These are phyloP conservation scores for Neofusicoccum sp. DNA, from an alignment of 2,329 filamentous ascomycete species.

Conservation along the genomic window DNA sequence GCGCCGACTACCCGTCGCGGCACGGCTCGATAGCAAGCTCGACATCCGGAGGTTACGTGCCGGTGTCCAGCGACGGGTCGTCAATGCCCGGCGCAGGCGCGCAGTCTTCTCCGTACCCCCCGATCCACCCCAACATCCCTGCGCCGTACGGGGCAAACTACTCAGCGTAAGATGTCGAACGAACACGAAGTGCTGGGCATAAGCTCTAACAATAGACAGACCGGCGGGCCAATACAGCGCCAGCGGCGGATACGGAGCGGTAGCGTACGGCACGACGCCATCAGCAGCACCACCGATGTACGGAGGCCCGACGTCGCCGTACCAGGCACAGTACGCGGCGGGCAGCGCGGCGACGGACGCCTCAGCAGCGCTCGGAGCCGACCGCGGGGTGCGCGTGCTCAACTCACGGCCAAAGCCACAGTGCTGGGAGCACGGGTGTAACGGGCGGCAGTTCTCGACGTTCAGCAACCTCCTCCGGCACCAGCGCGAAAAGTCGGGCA, in stretches of 20 bases:
- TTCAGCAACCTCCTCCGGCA: constrained; percentile 93
- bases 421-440: constrained; percentile 97
- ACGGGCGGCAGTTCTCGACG: constrained; percentile 90
- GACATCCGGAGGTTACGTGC: constrained; percentile 26
- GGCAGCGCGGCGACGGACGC: constrained; percentile 23
- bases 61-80: constrained; percentile 24
- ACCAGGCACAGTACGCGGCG: constrained; percentile 30
- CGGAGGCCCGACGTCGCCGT: constrained; percentile 31
- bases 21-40: constrained; percentile 27
- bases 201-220: constrained; percentile 22
- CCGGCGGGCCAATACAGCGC: constrained; percentile 32
- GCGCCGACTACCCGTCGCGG: constrained; percentile 7
- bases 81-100: constrained; percentile 27
- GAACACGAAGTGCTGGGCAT: background rate
- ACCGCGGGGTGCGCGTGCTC: constrained; percentile 62
- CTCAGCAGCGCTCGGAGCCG: constrained; percentile 23
- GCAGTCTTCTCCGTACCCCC: constrained; percentile 33
- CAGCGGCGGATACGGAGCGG: constrained; percentile 29
- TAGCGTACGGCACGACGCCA: constrained; percentile 24
- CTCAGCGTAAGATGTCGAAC: constrained; percentile 28
- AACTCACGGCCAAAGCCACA: constrained; percentile 86
- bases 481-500: constrained; percentile 90
- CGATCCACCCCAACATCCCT: constrained; percentile 31
- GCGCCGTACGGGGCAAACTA: constrained; percentile 31
- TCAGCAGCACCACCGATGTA: constrained; percentile 36